phyloP scores from a whole-genome alignment of 805 yeast species.

The Candida namnaoensis region DNA sequence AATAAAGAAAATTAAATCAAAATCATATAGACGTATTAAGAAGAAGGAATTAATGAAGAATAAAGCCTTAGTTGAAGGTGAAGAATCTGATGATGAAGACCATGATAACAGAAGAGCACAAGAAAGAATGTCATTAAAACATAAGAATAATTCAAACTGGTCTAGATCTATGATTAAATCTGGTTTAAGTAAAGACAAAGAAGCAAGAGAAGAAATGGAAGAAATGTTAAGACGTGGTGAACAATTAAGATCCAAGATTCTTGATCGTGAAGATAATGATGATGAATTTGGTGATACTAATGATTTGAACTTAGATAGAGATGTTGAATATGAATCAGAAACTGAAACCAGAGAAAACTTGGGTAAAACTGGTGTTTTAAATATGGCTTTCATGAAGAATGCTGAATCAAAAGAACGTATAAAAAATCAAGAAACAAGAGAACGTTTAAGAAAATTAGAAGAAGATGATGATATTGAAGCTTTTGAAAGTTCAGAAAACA shows the following conservation, averaged over 20 bases:
- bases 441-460: constrained; percentile 40
- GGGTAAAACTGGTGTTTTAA: constrained; percentile 85
- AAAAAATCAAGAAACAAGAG: constrained; percentile 47
- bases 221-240: constrained; percentile 91
- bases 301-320: constrained; percentile 42
- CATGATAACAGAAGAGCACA: constrained; percentile 72
- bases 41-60: constrained; percentile 75
- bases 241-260: constrained; percentile 57
- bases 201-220: constrained; percentile 82
- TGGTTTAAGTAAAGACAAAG: constrained; percentile 83
- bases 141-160: constrained; percentile 84
- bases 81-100: constrained; percentile 47
- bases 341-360: constrained; percentile 29
- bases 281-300: constrained; percentile 30
- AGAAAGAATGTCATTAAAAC: constrained; percentile 89
- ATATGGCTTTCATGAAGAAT: constrained; percentile 92
- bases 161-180: constrained; percentile 83
- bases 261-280: constrained; percentile 42
- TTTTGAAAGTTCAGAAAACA: constrained; percentile 25
- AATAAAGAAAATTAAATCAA: constrained; percentile 90
- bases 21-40: constrained; percentile 75
- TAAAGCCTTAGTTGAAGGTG: constrained; percentile 56
- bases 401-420: constrained; percentile 67
- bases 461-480: constrained; percentile 34
- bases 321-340: constrained; percentile 33